phyloP scores from a whole-genome alignment of 2,329 filamentous ascomycete species.

The Pseudophaeomoniella oleicola region DNA sequence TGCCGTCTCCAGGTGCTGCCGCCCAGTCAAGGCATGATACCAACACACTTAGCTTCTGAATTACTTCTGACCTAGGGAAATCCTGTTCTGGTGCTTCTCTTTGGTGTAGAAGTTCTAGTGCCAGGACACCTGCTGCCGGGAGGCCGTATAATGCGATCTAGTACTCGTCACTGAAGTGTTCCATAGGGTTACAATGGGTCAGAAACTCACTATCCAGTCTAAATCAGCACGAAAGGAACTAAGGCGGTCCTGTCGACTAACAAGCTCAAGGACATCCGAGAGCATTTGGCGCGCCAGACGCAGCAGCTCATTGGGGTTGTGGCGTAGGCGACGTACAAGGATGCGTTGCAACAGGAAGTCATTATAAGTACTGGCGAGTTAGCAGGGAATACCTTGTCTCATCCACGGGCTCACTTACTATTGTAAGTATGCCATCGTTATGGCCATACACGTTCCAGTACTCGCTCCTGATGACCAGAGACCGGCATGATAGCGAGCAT shows the following conservation, averaged over 20 bases:
- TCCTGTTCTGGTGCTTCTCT: conserved; percentile 11
- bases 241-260: neutral
- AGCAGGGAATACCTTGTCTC: too few relatives aligned
- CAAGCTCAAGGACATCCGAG: neutral
- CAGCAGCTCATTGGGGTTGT: neutral
- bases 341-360: neutral
- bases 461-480: too few relatives aligned
- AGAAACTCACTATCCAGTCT: neutral
- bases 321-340: neutral
- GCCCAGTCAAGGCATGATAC: conserved; percentile 9
- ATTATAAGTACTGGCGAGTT: neutral
- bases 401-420: too few relatives aligned
- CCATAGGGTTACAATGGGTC: neutral
- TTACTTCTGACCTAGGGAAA: conserved; percentile 17
- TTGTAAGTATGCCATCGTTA: neutral
- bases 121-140: conserved; percentile 18
- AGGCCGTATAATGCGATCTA: conserved; percentile 16
- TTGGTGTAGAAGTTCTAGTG: conserved; percentile 19
- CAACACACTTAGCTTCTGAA: conserved; percentile 20
- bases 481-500: neutral
- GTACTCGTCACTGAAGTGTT: neutral
- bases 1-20: conserved; percentile 2
- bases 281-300: neutral
- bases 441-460: too few relatives aligned
- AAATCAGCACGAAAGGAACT: neutral